Conservation (phyloP, 2,329 filamentous ascomycete genomes). For the Akanthomyces uredinophilus region DNA sequence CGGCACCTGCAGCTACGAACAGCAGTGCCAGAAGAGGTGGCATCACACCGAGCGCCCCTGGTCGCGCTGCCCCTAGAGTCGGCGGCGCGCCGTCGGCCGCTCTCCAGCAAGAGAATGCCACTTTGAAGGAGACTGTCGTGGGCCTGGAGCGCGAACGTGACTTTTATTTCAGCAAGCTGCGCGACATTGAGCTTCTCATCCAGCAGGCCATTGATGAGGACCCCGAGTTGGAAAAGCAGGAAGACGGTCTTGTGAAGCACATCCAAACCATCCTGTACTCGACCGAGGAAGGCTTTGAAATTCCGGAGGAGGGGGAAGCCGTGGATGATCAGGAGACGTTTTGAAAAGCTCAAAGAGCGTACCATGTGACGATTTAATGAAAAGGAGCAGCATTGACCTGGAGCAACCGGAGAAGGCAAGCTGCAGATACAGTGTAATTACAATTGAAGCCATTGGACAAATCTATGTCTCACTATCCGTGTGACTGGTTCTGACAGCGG, state of each 20-base stretch:
- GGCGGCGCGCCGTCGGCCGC: slow-evolving; percentile 61
- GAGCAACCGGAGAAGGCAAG: neutral
- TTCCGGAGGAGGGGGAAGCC: slow-evolving; percentile 71
- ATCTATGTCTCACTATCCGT: neutral
- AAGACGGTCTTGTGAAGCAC: slow-evolving; percentile 85
- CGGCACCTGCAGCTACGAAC: slow-evolving; percentile 44
- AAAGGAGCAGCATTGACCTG: slow-evolving; percentile 7
- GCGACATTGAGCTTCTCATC: slow-evolving; percentile 91
- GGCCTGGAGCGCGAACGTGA: slow-evolving; percentile 94
- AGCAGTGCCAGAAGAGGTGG: slow-evolving; percentile 51
- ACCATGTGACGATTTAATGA: slow-evolving; percentile 12
- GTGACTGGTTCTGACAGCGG: neutral
- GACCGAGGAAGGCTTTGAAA: slow-evolving; percentile 89
- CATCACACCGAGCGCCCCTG: slow-evolving; percentile 56
- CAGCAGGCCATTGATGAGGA: slow-evolving; percentile 91
- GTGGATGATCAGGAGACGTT: slow-evolving; percentile 78
- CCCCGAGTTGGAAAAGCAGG: slow-evolving; percentile 88
- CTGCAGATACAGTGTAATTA: slow-evolving; percentile 9
- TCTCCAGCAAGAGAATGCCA: slow-evolving; percentile 77
- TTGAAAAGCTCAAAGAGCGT: slow-evolving; percentile 29
- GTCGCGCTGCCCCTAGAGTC: slow-evolving; percentile 41
- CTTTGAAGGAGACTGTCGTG: slow-evolving; percentile 90
- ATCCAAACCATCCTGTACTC: slow-evolving; percentile 97
- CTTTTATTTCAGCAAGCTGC: slow-evolving; percentile 98
- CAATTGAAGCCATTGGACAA: slow-evolving; percentile 9